These are phyloP conservation scores for Cerrena zonata DNA, from an alignment of 1,284 basidiomycete genomes.

Conservation along the genomic window DNA sequence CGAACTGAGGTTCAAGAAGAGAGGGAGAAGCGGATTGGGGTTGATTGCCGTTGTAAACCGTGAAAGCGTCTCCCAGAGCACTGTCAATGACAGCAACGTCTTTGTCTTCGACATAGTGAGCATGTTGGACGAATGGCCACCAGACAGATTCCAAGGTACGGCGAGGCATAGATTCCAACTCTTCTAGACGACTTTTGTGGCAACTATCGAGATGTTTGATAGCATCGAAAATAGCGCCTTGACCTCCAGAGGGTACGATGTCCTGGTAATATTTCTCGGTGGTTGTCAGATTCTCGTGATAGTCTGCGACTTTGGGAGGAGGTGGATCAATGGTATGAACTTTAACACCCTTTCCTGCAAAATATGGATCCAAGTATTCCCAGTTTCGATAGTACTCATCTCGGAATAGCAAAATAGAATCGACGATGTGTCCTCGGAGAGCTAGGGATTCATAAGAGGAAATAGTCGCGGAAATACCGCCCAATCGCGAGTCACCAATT, in stretches of 20 bases:
- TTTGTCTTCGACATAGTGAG: slow-evolving; percentile 56
- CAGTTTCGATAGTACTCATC: slow-evolving; percentile 84
- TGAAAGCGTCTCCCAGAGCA: slow-evolving; percentile 83
- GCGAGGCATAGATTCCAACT: slow-evolving; percentile 73
- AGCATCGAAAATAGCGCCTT: slow-evolving; percentile 43
- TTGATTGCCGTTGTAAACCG: slow-evolving; percentile 46
- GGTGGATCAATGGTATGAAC: slow-evolving; percentile 57
- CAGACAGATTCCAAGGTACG: slow-evolving; percentile 79
- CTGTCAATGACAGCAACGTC: slow-evolving; percentile 91
- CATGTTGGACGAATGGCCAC: slow-evolving; percentile 99
- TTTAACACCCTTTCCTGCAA: slow-evolving; percentile 64
- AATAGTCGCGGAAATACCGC: slow-evolving; percentile 92
- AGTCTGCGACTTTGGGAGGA: slow-evolving; percentile 46
- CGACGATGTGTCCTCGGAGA: slow-evolving; percentile 86
- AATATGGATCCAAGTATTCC: slow-evolving; percentile 78
- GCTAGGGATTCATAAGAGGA: slow-evolving; percentile 88
- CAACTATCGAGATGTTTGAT: slow-evolving; percentile 58
- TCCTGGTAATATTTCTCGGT: slow-evolving; percentile 71
- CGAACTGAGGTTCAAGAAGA: slow-evolving; percentile 70
- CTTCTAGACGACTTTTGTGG: slow-evolving; percentile 60
- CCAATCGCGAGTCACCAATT: slow-evolving; percentile 83
- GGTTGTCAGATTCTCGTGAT: slow-evolving; percentile 42
- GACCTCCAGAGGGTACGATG: slow-evolving; percentile 33
- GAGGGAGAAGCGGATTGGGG: slow-evolving; percentile 24
- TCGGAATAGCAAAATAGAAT: slow-evolving; percentile 83